Conservation (phyloP, 495 filamentous ascomycete genomes). For the Pyrenula massariospora region DNA sequence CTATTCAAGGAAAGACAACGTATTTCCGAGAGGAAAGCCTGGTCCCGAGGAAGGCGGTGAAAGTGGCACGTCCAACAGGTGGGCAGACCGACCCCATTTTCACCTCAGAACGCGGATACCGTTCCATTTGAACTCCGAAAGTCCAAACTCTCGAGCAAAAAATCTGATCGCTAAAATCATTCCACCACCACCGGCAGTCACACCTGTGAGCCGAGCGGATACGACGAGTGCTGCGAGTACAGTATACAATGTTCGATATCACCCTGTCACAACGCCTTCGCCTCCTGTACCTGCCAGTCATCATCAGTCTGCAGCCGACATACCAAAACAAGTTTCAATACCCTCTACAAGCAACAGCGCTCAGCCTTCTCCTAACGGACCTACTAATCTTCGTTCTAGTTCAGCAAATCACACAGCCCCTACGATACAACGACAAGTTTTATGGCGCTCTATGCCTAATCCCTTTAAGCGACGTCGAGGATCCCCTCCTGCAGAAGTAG, state of each 20-base stretch:
- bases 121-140: neutral
- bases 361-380: conserved; percentile 2
- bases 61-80: conserved; percentile 19
- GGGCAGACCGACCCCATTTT: neutral
- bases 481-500: conserved; percentile 13
- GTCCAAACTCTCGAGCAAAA: conserved; percentile 1
- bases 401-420: conserved; percentile 5
- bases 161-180: conserved; percentile 37
- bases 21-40: conserved; percentile 3
- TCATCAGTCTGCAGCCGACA: conserved; percentile 13
- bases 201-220: conserved; percentile 68
- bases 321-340: conserved; percentile 13
- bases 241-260: conserved; percentile 73
- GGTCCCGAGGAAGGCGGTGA: conserved; percentile 12
- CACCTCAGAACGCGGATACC: conserved; percentile 6
- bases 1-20: conserved; percentile 30
- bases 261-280: conserved; percentile 62
- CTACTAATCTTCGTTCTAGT: conserved; percentile 4
- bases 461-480: conserved; percentile 10
- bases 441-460: conserved; percentile 6
- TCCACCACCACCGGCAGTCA: conserved; percentile 50
- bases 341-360: conserved; percentile 8
- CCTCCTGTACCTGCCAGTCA: conserved; percentile 27
- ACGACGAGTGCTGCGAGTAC: conserved; percentile 70
- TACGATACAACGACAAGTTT: conserved; percentile 6